These are phyloP conservation scores for Talaromyces wortmannii DNA, from an alignment of 495 filamentous ascomycete species.

Conservation along the genomic window DNA sequence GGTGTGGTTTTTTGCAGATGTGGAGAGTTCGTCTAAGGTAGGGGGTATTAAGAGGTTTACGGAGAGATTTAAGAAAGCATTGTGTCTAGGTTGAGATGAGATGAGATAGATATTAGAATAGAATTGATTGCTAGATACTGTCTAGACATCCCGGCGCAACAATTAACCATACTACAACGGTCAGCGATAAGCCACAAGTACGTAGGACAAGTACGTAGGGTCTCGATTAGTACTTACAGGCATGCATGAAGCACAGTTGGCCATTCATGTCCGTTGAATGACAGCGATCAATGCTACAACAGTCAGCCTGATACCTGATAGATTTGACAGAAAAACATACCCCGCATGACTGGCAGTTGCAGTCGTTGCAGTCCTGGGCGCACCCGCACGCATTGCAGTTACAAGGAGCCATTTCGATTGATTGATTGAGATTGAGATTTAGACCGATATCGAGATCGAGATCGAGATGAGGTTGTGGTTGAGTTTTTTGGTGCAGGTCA, in stretches of 20 bases:
- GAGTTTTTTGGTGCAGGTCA: no score
- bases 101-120: no score
- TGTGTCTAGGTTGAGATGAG: no score
- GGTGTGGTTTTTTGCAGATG: slow-evolving; percentile 22
- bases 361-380: background rate
- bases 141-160: no score
- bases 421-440: background rate
- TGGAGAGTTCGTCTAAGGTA: background rate
- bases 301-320: background rate
- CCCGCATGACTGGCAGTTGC: background rate
- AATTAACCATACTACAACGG: no score
- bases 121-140: no score
- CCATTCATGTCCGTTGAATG: background rate
- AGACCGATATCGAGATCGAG: background rate
- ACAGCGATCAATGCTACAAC: background rate
- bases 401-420: slow-evolving; percentile 1
- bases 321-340: background rate
- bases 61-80: no score
- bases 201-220: no score
- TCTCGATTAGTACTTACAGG: no score
- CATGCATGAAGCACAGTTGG: no score
- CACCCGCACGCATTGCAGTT: background rate
- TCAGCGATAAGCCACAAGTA: no score
- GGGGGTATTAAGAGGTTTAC: background rate
- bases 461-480: background rate